These are phyloP conservation scores for Raphanus hybrid DNA, from an alignment of 441 rosid species.

Conservation along the genomic window DNA sequence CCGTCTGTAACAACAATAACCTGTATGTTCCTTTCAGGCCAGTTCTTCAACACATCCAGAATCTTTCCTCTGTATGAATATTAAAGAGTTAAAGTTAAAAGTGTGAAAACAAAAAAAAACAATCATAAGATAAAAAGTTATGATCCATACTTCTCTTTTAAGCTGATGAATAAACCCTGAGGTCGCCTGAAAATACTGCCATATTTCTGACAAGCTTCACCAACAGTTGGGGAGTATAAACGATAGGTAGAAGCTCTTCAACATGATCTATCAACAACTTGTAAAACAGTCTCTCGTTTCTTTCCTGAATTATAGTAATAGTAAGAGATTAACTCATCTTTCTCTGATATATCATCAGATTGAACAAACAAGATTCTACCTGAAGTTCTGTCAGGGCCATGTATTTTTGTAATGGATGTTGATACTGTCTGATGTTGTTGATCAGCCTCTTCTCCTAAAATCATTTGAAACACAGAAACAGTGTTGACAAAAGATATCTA, in stretches of 20 bases:
- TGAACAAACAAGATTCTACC: slow-evolving; percentile 45
- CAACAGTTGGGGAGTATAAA: slow-evolving; percentile 95
- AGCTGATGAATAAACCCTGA: slow-evolving; percentile 84
- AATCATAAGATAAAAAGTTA: background rate
- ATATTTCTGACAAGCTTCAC: slow-evolving; percentile 91
- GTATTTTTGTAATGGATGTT: slow-evolving; percentile 81
- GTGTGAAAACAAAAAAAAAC: too few relatives aligned
- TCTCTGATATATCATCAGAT: background rate
- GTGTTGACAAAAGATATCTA: background rate
- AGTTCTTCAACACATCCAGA: slow-evolving; percentile 83
- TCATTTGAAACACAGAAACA: background rate
- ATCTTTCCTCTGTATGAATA: slow-evolving; percentile 61
- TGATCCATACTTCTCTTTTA: slow-evolving; percentile 66
- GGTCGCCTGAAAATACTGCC: slow-evolving; percentile 83
- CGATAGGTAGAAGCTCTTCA: slow-evolving; percentile 88
- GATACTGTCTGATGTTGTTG: slow-evolving; percentile 71
- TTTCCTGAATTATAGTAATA: slow-evolving; percentile 52
- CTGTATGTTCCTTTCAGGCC: slow-evolving; percentile 84
- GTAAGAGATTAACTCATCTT: background rate
- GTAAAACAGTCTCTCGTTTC: slow-evolving; percentile 85
- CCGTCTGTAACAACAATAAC: slow-evolving; percentile 96
- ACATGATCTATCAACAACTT: slow-evolving; percentile 84
- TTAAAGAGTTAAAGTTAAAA: background rate
- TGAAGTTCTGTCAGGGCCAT: slow-evolving; percentile 92
- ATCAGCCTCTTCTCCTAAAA: slow-evolving; percentile 83